Base-by-base conservation (phyloP, 108 stramenopile species). In the Cafeteria roenbergensis region DNA sequence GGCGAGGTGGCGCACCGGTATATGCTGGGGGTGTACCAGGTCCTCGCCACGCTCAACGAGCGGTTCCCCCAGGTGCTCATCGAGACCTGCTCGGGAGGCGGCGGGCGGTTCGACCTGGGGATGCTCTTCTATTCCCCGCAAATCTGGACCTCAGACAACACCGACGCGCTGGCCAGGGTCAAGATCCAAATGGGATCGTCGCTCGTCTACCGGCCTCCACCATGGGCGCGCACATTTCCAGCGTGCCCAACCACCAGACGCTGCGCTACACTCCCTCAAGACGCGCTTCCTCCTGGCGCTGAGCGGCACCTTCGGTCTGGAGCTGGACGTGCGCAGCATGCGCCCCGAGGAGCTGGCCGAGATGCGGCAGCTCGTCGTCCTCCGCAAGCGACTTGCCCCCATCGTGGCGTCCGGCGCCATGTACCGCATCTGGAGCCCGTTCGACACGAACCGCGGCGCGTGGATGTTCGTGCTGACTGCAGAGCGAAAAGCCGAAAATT, bases 81-180 rank as follows among this genome's bases (percentile, higher is more conserved):
- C 24, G 67, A 68, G 21, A 58, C 56, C 50, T 68, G 67, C 57
- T 21, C 56, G 4, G 56, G 57, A 28, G 67, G 67, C 27, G 67
- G 67, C n/a, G 67, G 67, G 6, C 55, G 67, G 6, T 68, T 53
- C 31, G 67, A 68, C 38, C 60, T 21, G 3, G 67, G 67, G 24
- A 68, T 68, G 67, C 67, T 68, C 4, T 68, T 57, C 57, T 68
- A 55, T 27, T 32, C 57, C 8, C 25, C 67, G 30, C 67, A 68
- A 57, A 53, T 68, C 21, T 68, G 67, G 67, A 27, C 57, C 35
- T 58, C 56, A 3, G 67, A 68, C 57, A 68, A 68, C 57, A 68
- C 67, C 6, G 67, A 68, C 42, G 67, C 67, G 24, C 12, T 68
- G 17, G 55, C 57, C 14, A 56, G 67, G 21, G 26, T 68, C 57